Base-by-base conservation (phyloP, 2,329 filamentous ascomycete genomes). In the Mycosphaerella sp. region DNA sequence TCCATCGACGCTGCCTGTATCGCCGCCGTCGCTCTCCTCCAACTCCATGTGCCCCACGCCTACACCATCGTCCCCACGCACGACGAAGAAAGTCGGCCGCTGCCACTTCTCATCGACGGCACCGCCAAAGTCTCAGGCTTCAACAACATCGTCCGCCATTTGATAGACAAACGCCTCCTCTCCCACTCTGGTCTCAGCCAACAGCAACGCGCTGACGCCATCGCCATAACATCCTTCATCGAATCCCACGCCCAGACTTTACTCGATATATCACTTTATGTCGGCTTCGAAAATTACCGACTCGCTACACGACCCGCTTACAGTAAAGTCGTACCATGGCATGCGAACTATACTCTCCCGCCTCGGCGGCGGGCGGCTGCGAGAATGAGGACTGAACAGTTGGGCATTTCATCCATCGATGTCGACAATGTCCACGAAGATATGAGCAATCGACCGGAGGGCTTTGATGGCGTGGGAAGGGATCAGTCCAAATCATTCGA, bases 1-100 rank as follows among this genome's bases (percentile, higher is more conserved):
- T 97, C 93, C 42, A 86, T 97, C 65, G 91, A 97, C 66, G 78
- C 92, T 44, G 88, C 95, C 75, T 97, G 91, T 68, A 81, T 95
- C 57, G 91, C 91, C 29, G 79, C 86, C 42, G 83, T 95, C 61
- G 83, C 87, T 50, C 91, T 91, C 69, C 78, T 95, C 54, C 80
- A 82, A 57, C 76, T 82, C 63, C 79, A 80, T 36, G 69, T 72
- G 53, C 72, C 76, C 45, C 44, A 60, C 21, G 43, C 55, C n/a
- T 95, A 87, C 86, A 77, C 80, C 59, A 74, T 95, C 58, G 75
- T 93, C 60, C 81, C 85, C 43, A 86, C 81, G 67, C 63, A 66
- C 51, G 59, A 66, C n/a, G 53, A 64, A 23, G 53, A 64, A 23
- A 41, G 49, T 32, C 48, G 51, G 34, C 60, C 55, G 17, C 60